phyloP scores from a whole-genome alignment of 78 protist genomes.

The Dictyostelium purpureum region DNA sequence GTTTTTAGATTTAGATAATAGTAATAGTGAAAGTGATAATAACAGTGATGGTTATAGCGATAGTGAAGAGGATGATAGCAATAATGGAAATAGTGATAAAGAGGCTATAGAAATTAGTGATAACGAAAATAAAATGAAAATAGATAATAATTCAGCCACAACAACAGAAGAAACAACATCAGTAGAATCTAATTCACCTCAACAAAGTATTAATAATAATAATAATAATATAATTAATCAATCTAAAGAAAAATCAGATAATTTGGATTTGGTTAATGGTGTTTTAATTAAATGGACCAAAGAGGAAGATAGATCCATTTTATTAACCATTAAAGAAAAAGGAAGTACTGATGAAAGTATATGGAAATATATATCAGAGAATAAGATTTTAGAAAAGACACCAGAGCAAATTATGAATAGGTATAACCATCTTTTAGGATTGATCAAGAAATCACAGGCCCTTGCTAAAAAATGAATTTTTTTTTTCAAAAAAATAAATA shows the following conservation, averaged over 20 bases:
- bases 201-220: background rate
- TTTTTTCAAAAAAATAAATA: too few species aligned
- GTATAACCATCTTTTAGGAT: conserved; percentile 11
- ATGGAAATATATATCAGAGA: conserved; percentile 32
- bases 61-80: background rate
- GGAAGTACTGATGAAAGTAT: background rate
- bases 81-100: background rate
- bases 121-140: background rate
- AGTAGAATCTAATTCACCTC: background rate
- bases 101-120: background rate
- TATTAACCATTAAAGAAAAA: conserved; percentile 35
- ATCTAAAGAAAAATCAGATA: background rate
- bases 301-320: conserved; percentile 58
- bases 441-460: conserved; percentile 23
- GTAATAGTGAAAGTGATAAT: background rate
- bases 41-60: background rate
- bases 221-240: background rate
- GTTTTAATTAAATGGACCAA: conserved; percentile 55
- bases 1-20: background rate
- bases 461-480: too few species aligned
- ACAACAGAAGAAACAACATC: background rate
- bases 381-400: conserved; percentile 3
- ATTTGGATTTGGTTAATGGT: conserved; percentile 22
- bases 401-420: conserved; percentile 27
- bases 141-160: too few species aligned